Conservation (phyloP, 192 early-diverging fungal genomes). For the Thamnidium elegans region DNA sequence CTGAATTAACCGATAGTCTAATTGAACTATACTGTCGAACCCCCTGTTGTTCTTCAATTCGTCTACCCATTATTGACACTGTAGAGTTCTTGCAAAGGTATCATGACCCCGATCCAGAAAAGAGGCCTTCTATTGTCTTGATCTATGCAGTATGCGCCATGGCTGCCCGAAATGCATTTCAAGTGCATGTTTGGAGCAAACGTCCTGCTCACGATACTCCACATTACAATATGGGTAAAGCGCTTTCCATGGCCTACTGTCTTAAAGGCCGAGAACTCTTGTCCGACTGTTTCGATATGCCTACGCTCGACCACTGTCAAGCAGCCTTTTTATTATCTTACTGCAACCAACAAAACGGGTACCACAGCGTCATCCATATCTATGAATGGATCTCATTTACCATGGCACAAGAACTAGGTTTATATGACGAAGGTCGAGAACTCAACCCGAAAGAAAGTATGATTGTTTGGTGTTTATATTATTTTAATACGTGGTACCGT, state of each 20-base stretch:
- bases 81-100: constrained; percentile 28
- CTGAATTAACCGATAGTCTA: constrained; percentile 34
- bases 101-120: constrained; percentile 17
- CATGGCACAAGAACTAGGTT: constrained; percentile 38
- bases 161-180: constrained; percentile 39
- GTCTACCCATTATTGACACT: constrained; percentile 32
- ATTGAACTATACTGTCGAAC: constrained; percentile 34
- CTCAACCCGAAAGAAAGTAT: constrained; percentile 27
- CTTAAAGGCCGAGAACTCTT: constrained; percentile 33
- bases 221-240: constrained; percentile 42
- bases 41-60: constrained; percentile 34
- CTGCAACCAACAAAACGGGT: constrained; percentile 38
- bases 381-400: constrained; percentile 42
- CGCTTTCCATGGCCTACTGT: constrained; percentile 32
- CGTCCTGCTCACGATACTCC: constrained; percentile 22
- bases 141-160: constrained; percentile 38
- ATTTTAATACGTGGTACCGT: constrained; percentile 41
- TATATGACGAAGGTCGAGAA: constrained; percentile 26
- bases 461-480: constrained; percentile 39
- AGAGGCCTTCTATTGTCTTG: constrained; percentile 25
- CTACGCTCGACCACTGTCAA: constrained; percentile 32
- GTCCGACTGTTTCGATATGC: constrained; percentile 38
- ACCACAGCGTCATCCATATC: constrained; percentile 29
- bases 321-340: constrained; percentile 37
- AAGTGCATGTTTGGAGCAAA: constrained; percentile 38